These are phyloP conservation scores for Lactarius hatsudake DNA, from an alignment of 768 basidiomycete genomes.

Conservation along the genomic window DNA sequence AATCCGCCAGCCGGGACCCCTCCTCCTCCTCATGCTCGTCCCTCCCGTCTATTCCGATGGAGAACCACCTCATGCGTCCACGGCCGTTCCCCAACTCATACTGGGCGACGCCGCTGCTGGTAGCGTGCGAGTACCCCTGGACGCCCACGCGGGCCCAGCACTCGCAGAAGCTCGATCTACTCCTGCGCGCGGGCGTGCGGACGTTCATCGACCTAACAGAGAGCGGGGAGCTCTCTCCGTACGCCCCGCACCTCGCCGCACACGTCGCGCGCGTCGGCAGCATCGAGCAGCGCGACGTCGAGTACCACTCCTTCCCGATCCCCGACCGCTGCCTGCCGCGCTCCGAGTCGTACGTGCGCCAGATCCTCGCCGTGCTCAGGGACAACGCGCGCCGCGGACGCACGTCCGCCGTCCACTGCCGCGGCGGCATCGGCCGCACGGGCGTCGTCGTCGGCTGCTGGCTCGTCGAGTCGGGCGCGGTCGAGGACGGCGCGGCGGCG, in stretches of 20 bases:
- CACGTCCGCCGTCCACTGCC: constrained; percentile 72
- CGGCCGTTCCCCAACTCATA: constrained; percentile 83
- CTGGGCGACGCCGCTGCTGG: constrained; percentile 70
- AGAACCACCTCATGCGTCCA: constrained; percentile 25
- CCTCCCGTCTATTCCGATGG: constrained; percentile 4
- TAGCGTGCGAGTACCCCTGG: constrained; percentile 85
- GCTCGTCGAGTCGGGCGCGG: constrained; percentile 66
- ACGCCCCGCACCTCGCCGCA: constrained; percentile 51
- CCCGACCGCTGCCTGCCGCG: constrained; percentile 67
- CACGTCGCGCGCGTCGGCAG: constrained; percentile 51
- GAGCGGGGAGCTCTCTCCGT: constrained; percentile 68
- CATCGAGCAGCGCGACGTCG: constrained; percentile 53
- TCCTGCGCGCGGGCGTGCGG: constrained; percentile 68
- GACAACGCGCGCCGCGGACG: constrained; percentile 60
- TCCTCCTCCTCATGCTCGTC: constrained; percentile 1
- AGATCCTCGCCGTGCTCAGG: constrained; percentile 54
- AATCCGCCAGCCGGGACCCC: not conserved
- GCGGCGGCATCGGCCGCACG: constrained; percentile 72
- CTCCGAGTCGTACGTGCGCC: constrained; percentile 55
- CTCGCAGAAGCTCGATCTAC: constrained; percentile 66
- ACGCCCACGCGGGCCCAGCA: constrained; percentile 43
- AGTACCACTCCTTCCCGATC: constrained; percentile 79
- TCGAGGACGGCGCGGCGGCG: constrained; percentile 62
- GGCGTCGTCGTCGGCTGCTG: constrained; percentile 69
- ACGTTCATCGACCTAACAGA: constrained; percentile 88